Evolutionary conservation across 352 stramenopile species (phyloP).

Genomic region (Globisporangium ultimum): DNA sequence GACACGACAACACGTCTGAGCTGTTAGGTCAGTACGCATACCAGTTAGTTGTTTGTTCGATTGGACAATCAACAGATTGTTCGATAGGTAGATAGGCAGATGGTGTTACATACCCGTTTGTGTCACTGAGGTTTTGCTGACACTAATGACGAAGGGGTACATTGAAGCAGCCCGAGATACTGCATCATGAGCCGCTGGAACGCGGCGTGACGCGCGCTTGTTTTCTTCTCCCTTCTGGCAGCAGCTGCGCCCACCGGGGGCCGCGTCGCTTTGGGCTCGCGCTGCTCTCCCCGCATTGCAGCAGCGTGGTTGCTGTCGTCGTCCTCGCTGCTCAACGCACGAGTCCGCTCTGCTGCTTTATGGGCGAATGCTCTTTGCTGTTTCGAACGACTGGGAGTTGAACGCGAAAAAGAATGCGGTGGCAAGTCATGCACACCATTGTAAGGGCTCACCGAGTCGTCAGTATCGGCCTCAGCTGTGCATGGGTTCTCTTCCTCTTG

Average conservation of each 20-base stretch:
- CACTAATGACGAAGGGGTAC: neutral
- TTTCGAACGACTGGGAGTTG: no score
- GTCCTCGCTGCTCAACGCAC: no score
- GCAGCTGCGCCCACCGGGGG: neutral
- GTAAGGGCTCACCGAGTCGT: no score
- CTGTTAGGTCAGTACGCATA: neutral
- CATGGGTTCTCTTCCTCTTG: no score
- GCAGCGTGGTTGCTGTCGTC: no score
- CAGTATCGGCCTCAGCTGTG: no score
- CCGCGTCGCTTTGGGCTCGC: neutral
- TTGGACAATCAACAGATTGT: neutral
- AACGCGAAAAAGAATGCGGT: no score
- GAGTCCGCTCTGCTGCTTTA: no score
- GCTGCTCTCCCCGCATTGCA: neutral
- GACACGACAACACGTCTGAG: no score
- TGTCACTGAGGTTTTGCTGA: neutral
- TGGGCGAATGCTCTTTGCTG: no score
- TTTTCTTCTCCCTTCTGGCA: neutral
- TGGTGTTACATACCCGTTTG: neutral
- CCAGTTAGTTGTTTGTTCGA: neutral
- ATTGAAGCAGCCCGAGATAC: slow-evolving; percentile 15
- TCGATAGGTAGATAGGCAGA: neutral
- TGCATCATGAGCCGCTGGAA: slow-evolving; percentile 20
- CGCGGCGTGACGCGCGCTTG: neutral
- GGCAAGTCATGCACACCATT: no score